Conservation (phyloP, 2,329 filamentous ascomycete genomes). For the Setomelanomma holmii region DNA sequence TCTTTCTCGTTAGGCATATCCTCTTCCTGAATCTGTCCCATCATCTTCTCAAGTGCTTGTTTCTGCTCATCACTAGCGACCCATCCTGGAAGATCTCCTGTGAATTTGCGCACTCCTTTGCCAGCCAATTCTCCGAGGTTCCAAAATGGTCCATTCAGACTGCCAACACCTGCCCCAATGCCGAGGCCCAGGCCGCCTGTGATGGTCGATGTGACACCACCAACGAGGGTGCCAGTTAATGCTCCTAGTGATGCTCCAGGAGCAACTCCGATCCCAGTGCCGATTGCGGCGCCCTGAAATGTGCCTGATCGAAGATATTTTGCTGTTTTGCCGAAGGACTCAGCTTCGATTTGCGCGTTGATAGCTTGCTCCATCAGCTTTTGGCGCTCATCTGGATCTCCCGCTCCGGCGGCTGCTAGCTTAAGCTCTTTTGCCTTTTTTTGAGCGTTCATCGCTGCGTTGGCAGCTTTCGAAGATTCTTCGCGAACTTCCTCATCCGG, state of each 20-base stretch:
- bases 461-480: conserved; percentile 27
- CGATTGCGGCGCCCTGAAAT: conserved; percentile 32
- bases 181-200: conserved; percentile 28
- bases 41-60: conserved; percentile 27
- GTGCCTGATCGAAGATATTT: conserved; percentile 31
- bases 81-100: conserved; percentile 22
- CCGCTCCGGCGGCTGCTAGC: conserved; percentile 23
- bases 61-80: conserved; percentile 26
- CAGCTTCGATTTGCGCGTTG: conserved; percentile 28
- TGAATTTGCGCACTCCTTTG: conserved; percentile 25
- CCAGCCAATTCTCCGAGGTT: conserved; percentile 20
- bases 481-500: conserved; percentile 25
- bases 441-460: conserved; percentile 23
- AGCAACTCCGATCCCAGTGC: conserved; percentile 28
- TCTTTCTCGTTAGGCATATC: conserved; percentile 24
- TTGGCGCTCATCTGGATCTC: conserved; percentile 25
- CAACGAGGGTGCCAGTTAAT: conserved; percentile 27
- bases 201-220: conserved; percentile 27
- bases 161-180: conserved; percentile 23
- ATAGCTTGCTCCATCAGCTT: conserved; percentile 30
- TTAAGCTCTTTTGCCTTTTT: conserved; percentile 27
- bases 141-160: conserved; percentile 20
- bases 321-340: conserved; percentile 34
- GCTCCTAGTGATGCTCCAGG: conserved; percentile 27
- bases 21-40: conserved; percentile 22